phyloP scores from a whole-genome alignment of 2,329 filamentous ascomycete genomes.

The Chaetomium globosum region DNA sequence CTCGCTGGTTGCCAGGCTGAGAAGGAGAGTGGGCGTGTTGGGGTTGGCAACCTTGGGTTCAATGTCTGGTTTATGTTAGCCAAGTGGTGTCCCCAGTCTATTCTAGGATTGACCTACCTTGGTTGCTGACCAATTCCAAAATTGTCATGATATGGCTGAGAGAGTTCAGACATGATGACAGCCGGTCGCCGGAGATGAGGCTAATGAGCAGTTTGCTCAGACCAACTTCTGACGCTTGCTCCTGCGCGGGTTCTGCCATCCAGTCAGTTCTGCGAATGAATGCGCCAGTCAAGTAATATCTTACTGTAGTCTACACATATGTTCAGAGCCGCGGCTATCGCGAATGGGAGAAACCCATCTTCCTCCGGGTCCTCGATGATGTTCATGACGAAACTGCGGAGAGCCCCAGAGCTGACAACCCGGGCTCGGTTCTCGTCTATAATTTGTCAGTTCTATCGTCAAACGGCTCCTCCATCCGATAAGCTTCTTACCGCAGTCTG shows the following conservation, averaged over 20 bases:
- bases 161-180: constrained; percentile 48
- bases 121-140: constrained; percentile 55
- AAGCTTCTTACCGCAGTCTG: constrained; percentile 54
- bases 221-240: constrained; percentile 55
- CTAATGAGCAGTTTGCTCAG: constrained; percentile 55
- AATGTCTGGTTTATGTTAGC: constrained; percentile 44
- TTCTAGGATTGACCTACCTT: constrained; percentile 45
- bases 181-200: constrained; percentile 52
- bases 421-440: constrained; percentile 61
- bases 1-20: constrained; percentile 51
- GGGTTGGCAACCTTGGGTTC: constrained; percentile 51
- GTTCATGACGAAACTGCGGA: constrained; percentile 50
- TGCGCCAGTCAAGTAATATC: constrained; percentile 23
- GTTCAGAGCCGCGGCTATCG: constrained; percentile 64
- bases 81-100: background rate
- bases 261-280: background rate
- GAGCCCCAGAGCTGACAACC: constrained; percentile 53
- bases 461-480: background rate
- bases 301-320: constrained; percentile 65
- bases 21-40: constrained; percentile 52
- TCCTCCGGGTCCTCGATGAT: constrained; percentile 54
- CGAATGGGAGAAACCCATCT: constrained; percentile 54
- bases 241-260: constrained; percentile 58
- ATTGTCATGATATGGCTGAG: constrained; percentile 60
- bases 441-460: constrained; percentile 5